phyloP scores from a whole-genome alignment of 331 rosid genomes.

The Malus hybrid region DNA sequence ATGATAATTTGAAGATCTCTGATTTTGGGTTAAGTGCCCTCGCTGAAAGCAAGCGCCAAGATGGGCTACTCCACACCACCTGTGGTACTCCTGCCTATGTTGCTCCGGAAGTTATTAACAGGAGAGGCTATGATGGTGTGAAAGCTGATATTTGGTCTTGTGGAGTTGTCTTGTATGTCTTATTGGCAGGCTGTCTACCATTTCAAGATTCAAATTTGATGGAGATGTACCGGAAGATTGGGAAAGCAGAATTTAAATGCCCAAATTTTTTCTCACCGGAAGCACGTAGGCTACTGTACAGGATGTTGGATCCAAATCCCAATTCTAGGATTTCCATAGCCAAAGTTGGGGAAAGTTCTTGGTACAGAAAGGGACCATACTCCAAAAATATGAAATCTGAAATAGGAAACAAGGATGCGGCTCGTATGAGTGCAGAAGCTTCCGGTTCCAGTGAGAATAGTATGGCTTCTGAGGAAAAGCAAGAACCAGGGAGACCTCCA shows the following conservation, averaged over 20 bases:
- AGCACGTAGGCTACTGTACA: slow-evolving; percentile 36
- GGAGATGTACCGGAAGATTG: slow-evolving; percentile 82
- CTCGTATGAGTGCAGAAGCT: slow-evolving; percentile 19
- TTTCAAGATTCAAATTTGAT: slow-evolving; percentile 78
- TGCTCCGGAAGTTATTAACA: slow-evolving; percentile 83
- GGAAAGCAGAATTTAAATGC: slow-evolving; percentile 54
- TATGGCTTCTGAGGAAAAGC: slow-evolving; percentile 25
- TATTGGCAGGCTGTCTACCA: slow-evolving; percentile 86
- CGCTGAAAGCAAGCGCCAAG: slow-evolving; percentile 49
- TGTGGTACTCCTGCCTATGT: slow-evolving; percentile 98
- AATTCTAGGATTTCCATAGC: slow-evolving; percentile 48
- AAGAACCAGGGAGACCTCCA: slow-evolving; percentile 40
- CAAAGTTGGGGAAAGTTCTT: slow-evolving; percentile 43
- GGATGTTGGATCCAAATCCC: slow-evolving; percentile 74
- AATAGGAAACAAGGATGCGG: slow-evolving; percentile 16
- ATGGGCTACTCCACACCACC: slow-evolving; percentile 71
- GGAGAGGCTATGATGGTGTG: slow-evolving; percentile 87
- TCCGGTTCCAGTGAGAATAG: slow-evolving; percentile 25
- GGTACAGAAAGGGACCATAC: slow-evolving; percentile 58
- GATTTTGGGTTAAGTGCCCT: slow-evolving; percentile 94
- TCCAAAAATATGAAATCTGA: slow-evolving; percentile 17
- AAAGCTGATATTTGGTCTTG: slow-evolving; percentile 97
- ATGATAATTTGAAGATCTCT: slow-evolving; percentile 68
- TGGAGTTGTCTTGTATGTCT: slow-evolving; percentile 80
- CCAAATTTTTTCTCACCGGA: slow-evolving; percentile 76